Base-by-base conservation (phyloP, 768 basidiomycete genomes). In the Polyporus arcularius region DNA sequence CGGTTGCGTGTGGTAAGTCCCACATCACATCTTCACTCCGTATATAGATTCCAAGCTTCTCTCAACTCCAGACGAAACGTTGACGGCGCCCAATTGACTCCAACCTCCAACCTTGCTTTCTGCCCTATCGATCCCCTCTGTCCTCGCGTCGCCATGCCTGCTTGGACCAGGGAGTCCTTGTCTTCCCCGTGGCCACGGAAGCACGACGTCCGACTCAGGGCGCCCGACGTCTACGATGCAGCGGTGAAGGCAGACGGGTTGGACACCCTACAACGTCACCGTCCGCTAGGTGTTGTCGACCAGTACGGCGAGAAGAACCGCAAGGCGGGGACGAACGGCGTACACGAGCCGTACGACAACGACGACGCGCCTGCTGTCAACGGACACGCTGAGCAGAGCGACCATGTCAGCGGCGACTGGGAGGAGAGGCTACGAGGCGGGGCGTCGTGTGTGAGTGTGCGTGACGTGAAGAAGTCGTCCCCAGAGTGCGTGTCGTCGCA, bases 391-490 rank as follows among this genome's bases (percentile, higher is more conserved):
- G 15, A 30, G 6, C 2, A 41, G 4, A 7, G n/a, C 47, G 39
- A 35, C 10, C 28, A 18, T n/a, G 16, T n/a, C 30, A 2, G 15
- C 14, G 28, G 42, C 4, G 26, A 49, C n/a, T 58, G 48, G 58
- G 43, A 35, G 43, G 30, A 38, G 11, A 47, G 43, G 40, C 58
- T 68, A 5, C 21, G 55, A 28, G 60, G 55, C 12, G 40, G 48
- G 12, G 39, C 54, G 6, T 46, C 21, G 1, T 58, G 58, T 5
- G 50, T 62, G 12, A 68, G 45, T 31, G 63, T 68, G 16, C 67
- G 67, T 11, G 63, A 68, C 50, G 61, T 66, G 21, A 68, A 68
- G 59, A 53, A 58, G 35, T 56, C 63, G 8, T 46, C 52, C 4
- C 42, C 50, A 21, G 30, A 66, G 65, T 64, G 43, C 45, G 66